Conservation (phyloP, 257 asterid species). For the Forsythia viridissima region DNA sequence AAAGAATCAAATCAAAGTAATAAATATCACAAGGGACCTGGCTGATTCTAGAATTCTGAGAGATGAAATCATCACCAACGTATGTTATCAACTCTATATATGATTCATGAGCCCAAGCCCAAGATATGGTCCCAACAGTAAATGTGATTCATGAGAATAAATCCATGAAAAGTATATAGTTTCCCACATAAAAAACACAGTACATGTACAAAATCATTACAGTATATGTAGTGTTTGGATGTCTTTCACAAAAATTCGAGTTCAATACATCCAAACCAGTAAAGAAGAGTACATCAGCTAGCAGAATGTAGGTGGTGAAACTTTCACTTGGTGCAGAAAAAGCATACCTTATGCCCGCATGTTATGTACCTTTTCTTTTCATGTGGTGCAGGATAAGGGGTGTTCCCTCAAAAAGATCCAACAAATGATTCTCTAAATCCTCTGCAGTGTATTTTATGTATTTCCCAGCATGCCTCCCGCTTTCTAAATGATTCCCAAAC, state of each 20-base stretch:
- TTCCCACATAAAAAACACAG: slow-evolving; percentile 34
- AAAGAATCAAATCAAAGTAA: not conserved
- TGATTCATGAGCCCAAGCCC: slow-evolving; percentile 14
- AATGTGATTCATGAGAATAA: slow-evolving; percentile 30
- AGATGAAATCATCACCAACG: not conserved
- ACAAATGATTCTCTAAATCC: slow-evolving; percentile 79
- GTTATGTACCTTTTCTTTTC: slow-evolving; percentile 83
- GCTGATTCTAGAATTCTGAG: not conserved
- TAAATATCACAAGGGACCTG: not conserved
- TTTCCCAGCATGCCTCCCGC: slow-evolving; percentile 81
- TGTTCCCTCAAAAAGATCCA: slow-evolving; percentile 90
- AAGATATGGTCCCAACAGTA: slow-evolving; percentile 22
- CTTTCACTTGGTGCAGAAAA: slow-evolving; percentile 34
- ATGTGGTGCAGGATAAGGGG: slow-evolving; percentile 81
- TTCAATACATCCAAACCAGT: slow-evolving; percentile 38
- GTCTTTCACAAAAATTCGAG: slow-evolving; percentile 32
- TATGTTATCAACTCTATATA: not conserved
- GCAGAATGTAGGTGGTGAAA: slow-evolving; percentile 30
- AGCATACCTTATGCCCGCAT: slow-evolving; percentile 43
- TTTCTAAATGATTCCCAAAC: slow-evolving; percentile 81
- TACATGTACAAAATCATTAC: slow-evolving; percentile 55
- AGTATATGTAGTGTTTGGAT: slow-evolving; percentile 38
- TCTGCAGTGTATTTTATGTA: slow-evolving; percentile 82
- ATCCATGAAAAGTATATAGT: slow-evolving; percentile 33
- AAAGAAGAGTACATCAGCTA: slow-evolving; percentile 34